Evolutionary conservation across 345 rosid genomes (phyloP).

Genomic region (Sisymbrium altissimum): DNA sequence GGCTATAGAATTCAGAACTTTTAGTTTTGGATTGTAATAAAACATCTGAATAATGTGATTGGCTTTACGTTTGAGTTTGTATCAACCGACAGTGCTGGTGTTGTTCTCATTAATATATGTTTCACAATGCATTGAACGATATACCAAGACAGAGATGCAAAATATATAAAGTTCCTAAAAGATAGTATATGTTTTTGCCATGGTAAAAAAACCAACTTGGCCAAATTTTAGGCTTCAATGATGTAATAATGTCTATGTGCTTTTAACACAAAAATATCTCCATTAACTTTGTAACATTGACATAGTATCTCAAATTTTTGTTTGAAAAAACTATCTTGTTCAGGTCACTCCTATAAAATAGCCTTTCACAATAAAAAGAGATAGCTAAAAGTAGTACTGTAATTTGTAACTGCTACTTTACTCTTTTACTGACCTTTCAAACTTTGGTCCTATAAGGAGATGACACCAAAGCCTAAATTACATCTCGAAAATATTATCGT

Average conservation of each 20-base stretch:
- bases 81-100: no score
- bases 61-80: neutral
- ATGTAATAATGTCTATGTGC: neutral
- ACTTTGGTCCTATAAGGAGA: neutral
- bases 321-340: neutral
- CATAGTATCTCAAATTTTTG: neutral
- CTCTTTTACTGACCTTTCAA: neutral
- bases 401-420: neutral
- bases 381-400: neutral
- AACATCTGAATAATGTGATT: conserved; percentile 29
- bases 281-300: neutral
- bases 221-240: neutral
- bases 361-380: neutral
- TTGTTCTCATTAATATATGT: neutral
- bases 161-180: neutral
- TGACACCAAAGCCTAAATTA: neutral
- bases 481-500: neutral
- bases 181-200: neutral
- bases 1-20: conserved; percentile 3
- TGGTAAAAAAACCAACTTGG: neutral
- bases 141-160: neutral
- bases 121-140: neutral
- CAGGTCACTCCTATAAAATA: neutral
- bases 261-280: neutral
- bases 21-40: conserved; percentile 30